A percentile compares a stretch with the other conserved stretches of the same genome.
phyloP scores from a whole-genome alignment of 768 basidiomycete genomes.

The Baorangia bicolor region DNA sequence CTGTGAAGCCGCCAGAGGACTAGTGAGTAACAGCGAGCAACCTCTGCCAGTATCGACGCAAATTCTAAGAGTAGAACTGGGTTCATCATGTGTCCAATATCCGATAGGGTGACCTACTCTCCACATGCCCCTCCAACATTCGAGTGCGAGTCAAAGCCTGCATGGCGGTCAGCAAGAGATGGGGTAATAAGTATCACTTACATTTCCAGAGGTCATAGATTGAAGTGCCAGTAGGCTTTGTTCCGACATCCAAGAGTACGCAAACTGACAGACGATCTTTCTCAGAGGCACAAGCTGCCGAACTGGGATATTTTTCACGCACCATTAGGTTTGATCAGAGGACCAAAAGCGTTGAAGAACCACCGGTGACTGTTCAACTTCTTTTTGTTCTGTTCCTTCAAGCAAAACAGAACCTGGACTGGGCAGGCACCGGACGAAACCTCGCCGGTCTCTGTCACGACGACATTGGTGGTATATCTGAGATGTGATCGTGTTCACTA shows the following conservation, averaged over 20 bases:
- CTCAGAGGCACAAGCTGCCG: not conserved
- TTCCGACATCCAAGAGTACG: conserved; percentile 91
- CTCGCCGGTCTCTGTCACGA: conserved; percentile 79
- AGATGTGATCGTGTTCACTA: conserved; percentile 1
- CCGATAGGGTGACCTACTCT: conserved; percentile 52
- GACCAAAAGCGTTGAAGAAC: conserved; percentile 97
- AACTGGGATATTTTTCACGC: conserved; percentile 1
- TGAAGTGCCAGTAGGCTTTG: conserved; percentile 90
- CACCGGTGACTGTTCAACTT: conserved; percentile 94
- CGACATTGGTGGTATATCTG: conserved; percentile 76
- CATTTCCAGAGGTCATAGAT: conserved; percentile 99
- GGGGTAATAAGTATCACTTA: conserved; percentile 12
- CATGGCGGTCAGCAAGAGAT: conserved; percentile 3
- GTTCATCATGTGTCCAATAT: not conserved
- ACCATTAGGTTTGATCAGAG: conserved; percentile 84
- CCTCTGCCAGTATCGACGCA: conserved; percentile 79
- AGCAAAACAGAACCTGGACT: conserved; percentile 84
- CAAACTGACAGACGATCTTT: conserved; percentile 53
- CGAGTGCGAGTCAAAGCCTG: conserved; percentile 74
- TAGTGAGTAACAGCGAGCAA: conserved; percentile 67
- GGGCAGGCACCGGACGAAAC: conserved; percentile 74
- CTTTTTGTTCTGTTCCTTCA: conserved; percentile 97
- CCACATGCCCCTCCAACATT: conserved; percentile 95
- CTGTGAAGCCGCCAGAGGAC: conserved; percentile 87
- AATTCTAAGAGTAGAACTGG: conserved; percentile 45